Percentiles rank a stretch among this genome's conserved stretches.
Conservation (phyloP, 371 early-diverging fungal species). For the Rhizopus arrhizus region DNA sequence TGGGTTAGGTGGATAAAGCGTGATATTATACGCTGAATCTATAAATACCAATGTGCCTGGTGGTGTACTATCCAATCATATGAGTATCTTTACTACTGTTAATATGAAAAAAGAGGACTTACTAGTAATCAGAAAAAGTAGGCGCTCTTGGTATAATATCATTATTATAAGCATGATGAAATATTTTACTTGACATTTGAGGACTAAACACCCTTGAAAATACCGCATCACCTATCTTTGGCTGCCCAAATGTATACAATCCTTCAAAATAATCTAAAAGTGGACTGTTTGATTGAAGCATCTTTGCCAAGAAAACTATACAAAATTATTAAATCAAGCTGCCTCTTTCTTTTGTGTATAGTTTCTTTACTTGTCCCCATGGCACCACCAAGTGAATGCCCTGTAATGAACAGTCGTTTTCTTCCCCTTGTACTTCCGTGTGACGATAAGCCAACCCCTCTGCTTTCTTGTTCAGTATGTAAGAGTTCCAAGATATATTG, state of each 20-base stretch:
- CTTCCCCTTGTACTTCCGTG: conserved; percentile 14
- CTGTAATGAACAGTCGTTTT: conserved; percentile 48
- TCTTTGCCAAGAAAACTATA: conserved; percentile 59
- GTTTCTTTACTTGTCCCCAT: conserved; percentile 42
- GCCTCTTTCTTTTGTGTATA: not conserved
- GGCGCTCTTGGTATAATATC: conserved; percentile 34
- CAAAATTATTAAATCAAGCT: not conserved
- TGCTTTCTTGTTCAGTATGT: not conserved
- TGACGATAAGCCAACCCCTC: conserved; percentile 12
- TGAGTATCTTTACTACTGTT: not conserved
- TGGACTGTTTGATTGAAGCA: conserved; percentile 60
- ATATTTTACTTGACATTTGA: conserved; percentile 55
- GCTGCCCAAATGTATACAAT: conserved; percentile 61
- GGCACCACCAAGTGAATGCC: conserved; percentile 52
- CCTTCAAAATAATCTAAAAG: conserved; percentile 58
- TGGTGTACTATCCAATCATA: conserved; percentile 41
- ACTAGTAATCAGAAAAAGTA: conserved; percentile 24
- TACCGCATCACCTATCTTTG: conserved; percentile 59
- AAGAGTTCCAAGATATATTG: conserved; percentile 38
- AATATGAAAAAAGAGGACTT: conserved; percentile 1
- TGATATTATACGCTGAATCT: conserved; percentile 54
- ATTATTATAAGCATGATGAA: conserved; percentile 64
- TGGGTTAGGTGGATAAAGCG: conserved; percentile 63
- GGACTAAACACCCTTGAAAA: conserved; percentile 55
- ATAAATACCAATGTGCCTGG: conserved; percentile 65